Base-by-base conservation (phyloP, 2,329 filamentous ascomycete genomes). In the Ascochyta viciae-villosae region DNA sequence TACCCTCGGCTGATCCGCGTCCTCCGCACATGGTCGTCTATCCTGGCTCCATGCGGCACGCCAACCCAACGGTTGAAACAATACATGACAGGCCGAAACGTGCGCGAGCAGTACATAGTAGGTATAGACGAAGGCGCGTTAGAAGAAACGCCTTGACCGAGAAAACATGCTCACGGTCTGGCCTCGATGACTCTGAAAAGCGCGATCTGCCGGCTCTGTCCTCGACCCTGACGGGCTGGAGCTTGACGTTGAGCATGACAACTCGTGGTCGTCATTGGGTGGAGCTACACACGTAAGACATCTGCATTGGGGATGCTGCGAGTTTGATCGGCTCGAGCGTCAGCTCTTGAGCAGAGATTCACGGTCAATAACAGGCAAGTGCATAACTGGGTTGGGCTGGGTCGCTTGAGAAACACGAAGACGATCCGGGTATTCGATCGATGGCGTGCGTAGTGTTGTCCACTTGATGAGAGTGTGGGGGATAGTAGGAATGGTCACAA, bases 261-360 rank as follows among this genome's bases (percentile, higher is more conserved):
- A 34, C 8, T 43, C 26, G 27, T 49, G 49, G 34, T 52, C 54
- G 40, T 57, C 49, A 57, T 57, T 52, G 49, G 46, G 49, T 53
- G 54, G 54, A 57, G 49, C 53, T 35, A 49, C 49, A 57, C 49
- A 57, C 54, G 54, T 53, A 57, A 57, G 48, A 42, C 42, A 27
- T 22, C n/a, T 47, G 43, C 41, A 45, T 31, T 43, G 12, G n/a
- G 23, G 35, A 35, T 15, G 10, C 9, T 6, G 29, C 35, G 24
- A 24, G 8, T 40, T 37, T 50, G 41, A 23, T 56, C 50, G 53
- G 53, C 53, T 46, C 34, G 15, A 46, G 23, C 9, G 13, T 26
- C 10, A 9, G 31, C 38, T 46, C 42, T 56, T 50, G 47, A n/a
- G 26, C 41, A 26, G 29, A 42, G 27, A 41, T 42, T 24, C 42